A percentile compares a stretch with the other conserved stretches of the same genome.
These are phyloP conservation scores for Annona squamosa DNA, from an alignment of 164 flowering plant genomes.

Conservation along the genomic window DNA sequence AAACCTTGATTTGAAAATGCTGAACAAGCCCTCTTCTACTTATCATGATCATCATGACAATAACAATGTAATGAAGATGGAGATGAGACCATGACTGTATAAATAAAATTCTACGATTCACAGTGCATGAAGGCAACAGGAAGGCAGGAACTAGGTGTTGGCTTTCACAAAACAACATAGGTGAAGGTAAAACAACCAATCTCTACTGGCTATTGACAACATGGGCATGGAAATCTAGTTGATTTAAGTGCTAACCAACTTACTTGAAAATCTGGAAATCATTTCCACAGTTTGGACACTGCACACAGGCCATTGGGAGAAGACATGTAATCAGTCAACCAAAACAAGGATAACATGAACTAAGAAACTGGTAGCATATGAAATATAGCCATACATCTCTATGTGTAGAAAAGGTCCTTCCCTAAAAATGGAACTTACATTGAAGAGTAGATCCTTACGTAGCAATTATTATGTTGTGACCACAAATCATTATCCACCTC, in stretches of 20 bases:
- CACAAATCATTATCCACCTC: too few species aligned
- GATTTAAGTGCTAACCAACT: slow-evolving; percentile 12
- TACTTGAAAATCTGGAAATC: slow-evolving; percentile 87
- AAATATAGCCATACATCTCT: too few species aligned
- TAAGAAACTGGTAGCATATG: too few species aligned
- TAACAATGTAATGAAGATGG: too few species aligned
- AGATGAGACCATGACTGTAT: background rate
- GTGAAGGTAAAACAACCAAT: background rate
- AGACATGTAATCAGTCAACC: background rate
- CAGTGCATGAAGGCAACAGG: background rate
- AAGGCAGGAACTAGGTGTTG: background rate
- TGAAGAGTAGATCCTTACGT: too few species aligned
- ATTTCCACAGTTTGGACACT: slow-evolving; percentile 97
- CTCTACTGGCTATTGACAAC: background rate
- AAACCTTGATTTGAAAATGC: too few species aligned
- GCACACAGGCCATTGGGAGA: slow-evolving; percentile 28
- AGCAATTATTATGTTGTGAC: too few species aligned
- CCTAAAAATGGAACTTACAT: too few species aligned
- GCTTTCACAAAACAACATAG: background rate
- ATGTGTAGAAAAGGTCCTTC: too few species aligned
- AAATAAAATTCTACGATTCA: background rate
- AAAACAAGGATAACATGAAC: too few species aligned
- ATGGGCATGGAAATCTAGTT: background rate
- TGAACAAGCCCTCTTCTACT: too few species aligned
- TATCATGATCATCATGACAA: too few species aligned